Conservation (phyloP, 2,329 filamentous ascomycete genomes). For the Bipolaris oryzae region DNA sequence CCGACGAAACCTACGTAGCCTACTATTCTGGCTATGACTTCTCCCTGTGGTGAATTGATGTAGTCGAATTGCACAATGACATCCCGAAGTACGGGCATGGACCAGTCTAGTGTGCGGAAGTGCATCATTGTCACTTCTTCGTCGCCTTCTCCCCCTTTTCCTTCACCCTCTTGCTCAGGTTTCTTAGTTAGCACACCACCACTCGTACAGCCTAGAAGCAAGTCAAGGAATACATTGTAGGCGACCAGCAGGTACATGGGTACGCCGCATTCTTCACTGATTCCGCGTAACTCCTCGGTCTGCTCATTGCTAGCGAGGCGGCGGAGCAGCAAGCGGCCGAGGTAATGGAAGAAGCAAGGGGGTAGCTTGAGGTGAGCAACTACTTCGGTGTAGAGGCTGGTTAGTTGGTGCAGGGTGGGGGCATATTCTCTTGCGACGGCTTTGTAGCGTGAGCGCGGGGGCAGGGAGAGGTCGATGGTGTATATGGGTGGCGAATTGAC, state of each 20-base stretch:
- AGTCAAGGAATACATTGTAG: slow-evolving; percentile 68
- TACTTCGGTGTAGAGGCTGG: slow-evolving; percentile 59
- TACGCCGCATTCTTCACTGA: slow-evolving; percentile 58
- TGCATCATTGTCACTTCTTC: slow-evolving; percentile 55
- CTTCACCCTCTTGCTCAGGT: not conserved
- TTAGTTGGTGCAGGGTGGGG: slow-evolving; percentile 52
- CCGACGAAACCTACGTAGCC: slow-evolving; percentile 61
- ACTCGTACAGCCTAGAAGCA: slow-evolving; percentile 70
- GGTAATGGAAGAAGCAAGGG: slow-evolving; percentile 52
- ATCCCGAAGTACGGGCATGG: slow-evolving; percentile 52
- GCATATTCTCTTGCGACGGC: slow-evolving; percentile 56
- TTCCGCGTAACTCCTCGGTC: slow-evolving; percentile 65
- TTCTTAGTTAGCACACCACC: slow-evolving; percentile 52
- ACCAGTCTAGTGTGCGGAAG: slow-evolving; percentile 61
- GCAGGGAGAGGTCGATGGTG: slow-evolving; percentile 61
- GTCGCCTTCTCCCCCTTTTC: not conserved
- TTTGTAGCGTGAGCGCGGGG: slow-evolving; percentile 60
- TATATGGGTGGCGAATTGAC: slow-evolving; percentile 45
- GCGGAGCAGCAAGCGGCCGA: slow-evolving; percentile 57
- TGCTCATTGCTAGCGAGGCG: slow-evolving; percentile 62
- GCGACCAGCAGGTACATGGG: slow-evolving; percentile 65
- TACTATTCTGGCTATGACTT: slow-evolving; percentile 55
- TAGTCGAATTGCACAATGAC: slow-evolving; percentile 52
- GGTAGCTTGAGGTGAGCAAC: slow-evolving; percentile 37
- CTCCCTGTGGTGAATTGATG: slow-evolving; percentile 37